Conservation (phyloP, 345 rosid species). For the Populus alba region DNA sequence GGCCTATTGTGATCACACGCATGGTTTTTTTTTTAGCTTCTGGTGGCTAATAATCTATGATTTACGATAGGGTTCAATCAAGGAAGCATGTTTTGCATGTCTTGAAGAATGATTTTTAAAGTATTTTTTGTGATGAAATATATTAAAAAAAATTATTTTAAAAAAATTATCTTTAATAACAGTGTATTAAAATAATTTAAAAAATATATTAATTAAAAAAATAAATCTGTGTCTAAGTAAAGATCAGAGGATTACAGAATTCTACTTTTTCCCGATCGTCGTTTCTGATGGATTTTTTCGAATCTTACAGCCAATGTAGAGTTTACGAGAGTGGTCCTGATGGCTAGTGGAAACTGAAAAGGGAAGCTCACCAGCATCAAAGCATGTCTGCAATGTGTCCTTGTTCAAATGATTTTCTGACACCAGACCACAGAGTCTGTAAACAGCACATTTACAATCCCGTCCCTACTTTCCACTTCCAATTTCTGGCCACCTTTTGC, state of each 20-base stretch:
- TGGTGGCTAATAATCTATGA: background rate
- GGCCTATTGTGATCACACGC: background rate
- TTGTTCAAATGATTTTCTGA: slow-evolving; percentile 26
- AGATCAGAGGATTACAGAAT: background rate
- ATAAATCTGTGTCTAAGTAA: no score
- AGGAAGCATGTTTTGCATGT: background rate
- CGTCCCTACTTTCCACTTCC: background rate
- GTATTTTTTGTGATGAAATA: no score
- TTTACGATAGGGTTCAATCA: background rate
- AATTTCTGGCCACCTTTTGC: background rate
- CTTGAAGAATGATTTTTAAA: no score
- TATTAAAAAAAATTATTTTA: no score
- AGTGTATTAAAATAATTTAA: no score
- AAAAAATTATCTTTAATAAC: no score
- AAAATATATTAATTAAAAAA: no score
- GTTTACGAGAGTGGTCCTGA: slow-evolving; percentile 3
- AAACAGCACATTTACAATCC: background rate
- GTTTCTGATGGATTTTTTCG: background rate
- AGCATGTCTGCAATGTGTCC: slow-evolving; percentile 20
- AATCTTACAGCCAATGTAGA: background rate
- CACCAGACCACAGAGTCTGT: slow-evolving; percentile 11
- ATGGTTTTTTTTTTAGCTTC: background rate
- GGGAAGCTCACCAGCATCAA: background rate
- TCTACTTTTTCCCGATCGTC: background rate
- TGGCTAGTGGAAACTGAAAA: slow-evolving; percentile 26